phyloP scores from a whole-genome alignment of 2,329 filamentous ascomycete species.

The Domatiomyces globalis region DNA sequence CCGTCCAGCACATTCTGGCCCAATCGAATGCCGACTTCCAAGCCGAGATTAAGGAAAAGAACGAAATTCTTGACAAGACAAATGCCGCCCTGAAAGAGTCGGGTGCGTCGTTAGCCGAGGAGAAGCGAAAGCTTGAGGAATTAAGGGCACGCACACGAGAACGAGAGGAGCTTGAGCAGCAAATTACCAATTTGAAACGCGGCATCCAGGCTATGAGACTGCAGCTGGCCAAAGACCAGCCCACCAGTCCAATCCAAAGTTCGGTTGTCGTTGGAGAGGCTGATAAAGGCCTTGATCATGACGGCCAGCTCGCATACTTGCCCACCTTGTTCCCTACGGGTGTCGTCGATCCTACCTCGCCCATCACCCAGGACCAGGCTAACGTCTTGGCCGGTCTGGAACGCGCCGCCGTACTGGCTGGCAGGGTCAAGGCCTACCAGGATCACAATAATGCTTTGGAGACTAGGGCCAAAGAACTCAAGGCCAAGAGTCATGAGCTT shows the following conservation, averaged over 20 bases:
- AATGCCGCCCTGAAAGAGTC: conserved; percentile 69
- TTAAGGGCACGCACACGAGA: conserved; percentile 52
- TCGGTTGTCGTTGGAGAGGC: conserved; percentile 34
- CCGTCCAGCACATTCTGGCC: conserved; percentile 69
- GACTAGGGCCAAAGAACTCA: conserved; percentile 54
- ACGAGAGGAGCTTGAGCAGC: conserved; percentile 50
- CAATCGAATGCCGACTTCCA: conserved; percentile 69
- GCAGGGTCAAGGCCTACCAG: conserved; percentile 56
- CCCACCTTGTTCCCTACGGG: conserved; percentile 25
- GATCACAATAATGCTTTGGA: conserved; percentile 53
- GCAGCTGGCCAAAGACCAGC: conserved; percentile 31
- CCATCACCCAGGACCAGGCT: conserved; percentile 27
- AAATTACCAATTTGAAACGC: conserved; percentile 62
- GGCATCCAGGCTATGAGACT: conserved; percentile 57
- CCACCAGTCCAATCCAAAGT: conserved; percentile 22
- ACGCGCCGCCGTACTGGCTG: conserved; percentile 46
- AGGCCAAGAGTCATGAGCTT: conserved; percentile 66
- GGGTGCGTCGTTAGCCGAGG: conserved; percentile 62
- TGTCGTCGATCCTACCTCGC: conserved; percentile 29
- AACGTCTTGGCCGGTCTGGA: conserved; percentile 41
- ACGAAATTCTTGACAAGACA: conserved; percentile 66
- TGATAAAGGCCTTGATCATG: conserved; percentile 28
- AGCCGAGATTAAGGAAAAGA: conserved; percentile 66
- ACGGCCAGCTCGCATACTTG: conserved; percentile 25
- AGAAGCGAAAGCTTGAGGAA: conserved; percentile 57